Conservation (phyloP, 257 asterid genomes). For the Oldenlandia corymbosa region DNA sequence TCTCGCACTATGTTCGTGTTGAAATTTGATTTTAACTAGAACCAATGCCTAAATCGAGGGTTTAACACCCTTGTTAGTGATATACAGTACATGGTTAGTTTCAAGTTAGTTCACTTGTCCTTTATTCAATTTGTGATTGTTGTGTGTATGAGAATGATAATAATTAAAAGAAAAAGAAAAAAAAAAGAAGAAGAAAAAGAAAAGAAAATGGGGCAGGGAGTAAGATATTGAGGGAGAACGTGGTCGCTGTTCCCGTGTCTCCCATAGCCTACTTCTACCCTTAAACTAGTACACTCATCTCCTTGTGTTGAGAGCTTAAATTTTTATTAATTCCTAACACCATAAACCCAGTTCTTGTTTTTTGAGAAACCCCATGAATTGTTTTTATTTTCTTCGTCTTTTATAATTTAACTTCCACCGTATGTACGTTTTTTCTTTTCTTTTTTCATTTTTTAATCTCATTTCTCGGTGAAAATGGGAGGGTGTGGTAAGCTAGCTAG, state of each 20-base stretch:
- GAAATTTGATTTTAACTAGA: too few relatives aligned
- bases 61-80: too few relatives aligned
- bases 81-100: too few relatives aligned
- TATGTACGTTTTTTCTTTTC: neutral
- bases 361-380: constrained; percentile 32
- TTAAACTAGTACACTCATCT: constrained; percentile 41
- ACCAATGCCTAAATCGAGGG: too few relatives aligned
- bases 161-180: constrained; percentile 8
- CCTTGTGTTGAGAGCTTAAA: constrained; percentile 74
- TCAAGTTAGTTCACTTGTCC: constrained; percentile 24
- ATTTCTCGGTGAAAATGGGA: constrained; percentile 27
- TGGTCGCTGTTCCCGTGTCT: constrained; percentile 79
- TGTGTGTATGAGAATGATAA: neutral
- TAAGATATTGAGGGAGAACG: constrained; percentile 65
- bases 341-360: constrained; percentile 31
- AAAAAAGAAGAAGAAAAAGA: too few relatives aligned
- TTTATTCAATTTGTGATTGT: constrained; percentile 6
- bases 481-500: constrained; percentile 21
- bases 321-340: constrained; percentile 26
- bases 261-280: constrained; percentile 31
- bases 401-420: neutral
- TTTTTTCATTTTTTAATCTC: constrained; percentile 27
- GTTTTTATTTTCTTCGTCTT: neutral
- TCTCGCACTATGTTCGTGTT: too few relatives aligned
- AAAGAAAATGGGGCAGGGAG: constrained; percentile 20